Percentiles rank a stretch among this genome's conserved stretches.
These are phyloP conservation scores for Sextonia rubra DNA, from an alignment of 164 flowering plant species.

Conservation along the genomic window DNA sequence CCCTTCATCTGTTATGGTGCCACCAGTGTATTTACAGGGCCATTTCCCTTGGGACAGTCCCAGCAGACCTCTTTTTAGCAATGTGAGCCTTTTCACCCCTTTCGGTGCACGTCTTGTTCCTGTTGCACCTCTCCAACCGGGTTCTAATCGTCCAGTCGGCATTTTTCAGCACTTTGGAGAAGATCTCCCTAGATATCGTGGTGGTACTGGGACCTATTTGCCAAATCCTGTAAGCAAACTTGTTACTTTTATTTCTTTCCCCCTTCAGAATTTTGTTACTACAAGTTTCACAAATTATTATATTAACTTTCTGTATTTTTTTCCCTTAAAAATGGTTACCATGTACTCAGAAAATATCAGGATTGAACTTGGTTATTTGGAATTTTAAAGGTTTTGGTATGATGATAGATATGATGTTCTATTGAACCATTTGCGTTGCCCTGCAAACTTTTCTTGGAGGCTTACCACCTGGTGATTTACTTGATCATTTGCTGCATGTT, in stretches of 20 bases:
- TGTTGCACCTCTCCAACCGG: conserved; percentile 64
- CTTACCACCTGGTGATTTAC: no score
- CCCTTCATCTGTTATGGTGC: conserved; percentile 63
- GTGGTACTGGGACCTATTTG: conserved; percentile 95
- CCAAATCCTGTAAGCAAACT: conserved; percentile 83
- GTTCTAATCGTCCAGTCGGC: conserved; percentile 52
- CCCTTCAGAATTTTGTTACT: background rate
- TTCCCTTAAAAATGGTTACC: no score
- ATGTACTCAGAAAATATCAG: no score
- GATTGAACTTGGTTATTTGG: no score
- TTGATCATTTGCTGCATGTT: no score
- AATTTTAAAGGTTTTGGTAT: no score
- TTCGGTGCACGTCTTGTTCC: conserved; percentile 66
- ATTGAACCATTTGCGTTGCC: no score
- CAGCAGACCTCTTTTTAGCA: conserved; percentile 74
- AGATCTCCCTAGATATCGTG: conserved; percentile 83
- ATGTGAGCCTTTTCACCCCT: conserved; percentile 54
- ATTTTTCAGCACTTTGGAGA: conserved; percentile 65
- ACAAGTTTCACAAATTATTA: no score
- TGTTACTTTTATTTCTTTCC: background rate
- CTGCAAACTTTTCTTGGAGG: no score
- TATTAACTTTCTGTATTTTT: no score
- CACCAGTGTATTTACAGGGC: conserved; percentile 78
- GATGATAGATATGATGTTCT: no score
- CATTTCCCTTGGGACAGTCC: conserved; percentile 86